Evolutionary conservation across 1,139 yeast genomes (phyloP).

Genomic region (Nakaseomyces kungkrabaensis): DNA sequence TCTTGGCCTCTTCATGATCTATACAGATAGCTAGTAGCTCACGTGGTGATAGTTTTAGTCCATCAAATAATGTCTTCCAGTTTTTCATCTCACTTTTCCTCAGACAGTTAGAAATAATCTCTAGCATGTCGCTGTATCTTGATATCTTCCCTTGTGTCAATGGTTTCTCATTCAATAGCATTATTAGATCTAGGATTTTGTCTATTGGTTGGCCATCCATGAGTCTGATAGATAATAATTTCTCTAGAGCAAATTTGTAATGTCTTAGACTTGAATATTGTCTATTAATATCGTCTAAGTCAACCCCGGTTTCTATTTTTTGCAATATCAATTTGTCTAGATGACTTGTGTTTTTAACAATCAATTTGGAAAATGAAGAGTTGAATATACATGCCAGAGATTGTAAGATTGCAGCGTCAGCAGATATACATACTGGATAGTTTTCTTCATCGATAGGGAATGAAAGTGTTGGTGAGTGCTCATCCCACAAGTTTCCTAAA

Average conservation of each 20-base stretch:
- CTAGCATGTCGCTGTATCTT: constrained; percentile 31
- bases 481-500: constrained; percentile 21
- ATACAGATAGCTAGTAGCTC: constrained; percentile 32
- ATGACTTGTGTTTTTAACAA: constrained; percentile 21
- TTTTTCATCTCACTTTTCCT: constrained; percentile 57
- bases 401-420: constrained; percentile 23
- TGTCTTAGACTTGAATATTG: constrained; percentile 19
- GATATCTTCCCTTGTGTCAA: constrained; percentile 8
- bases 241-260: constrained; percentile 26
- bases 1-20: constrained; percentile 34
- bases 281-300: constrained; percentile 14
- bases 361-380: constrained; percentile 13
- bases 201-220: constrained; percentile 37
- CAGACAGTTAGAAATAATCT: constrained; percentile 46
- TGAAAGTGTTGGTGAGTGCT: constrained; percentile 9
- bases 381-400: constrained; percentile 20
- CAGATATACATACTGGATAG: constrained; percentile 24
- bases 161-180: constrained; percentile 6
- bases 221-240: constrained; percentile 29
- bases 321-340: constrained; percentile 23
- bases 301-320: constrained; percentile 11
- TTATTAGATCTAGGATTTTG: constrained; percentile 38
- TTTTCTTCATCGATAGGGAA: constrained; percentile 19
- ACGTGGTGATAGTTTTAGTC: constrained; percentile 33
- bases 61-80: constrained; percentile 46